A percentile compares a stretch with the other conserved stretches of the same genome.
Conservation (phyloP, 2,329 filamentous ascomycete genomes). For the Diplodia sapinea region DNA sequence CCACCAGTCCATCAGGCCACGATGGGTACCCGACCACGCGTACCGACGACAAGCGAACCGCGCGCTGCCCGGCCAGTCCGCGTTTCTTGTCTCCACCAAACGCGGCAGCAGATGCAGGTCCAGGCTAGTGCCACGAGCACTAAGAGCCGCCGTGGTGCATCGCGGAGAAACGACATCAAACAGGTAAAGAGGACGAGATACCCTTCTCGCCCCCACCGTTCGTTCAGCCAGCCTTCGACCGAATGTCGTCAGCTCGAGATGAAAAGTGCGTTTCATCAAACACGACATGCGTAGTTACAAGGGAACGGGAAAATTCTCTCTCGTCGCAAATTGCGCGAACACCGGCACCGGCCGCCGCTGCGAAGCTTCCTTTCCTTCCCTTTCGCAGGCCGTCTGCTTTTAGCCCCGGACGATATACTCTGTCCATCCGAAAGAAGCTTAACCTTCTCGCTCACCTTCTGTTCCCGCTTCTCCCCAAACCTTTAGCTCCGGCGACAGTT, state of each 20-base stretch:
- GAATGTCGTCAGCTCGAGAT: no score
- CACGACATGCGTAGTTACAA: no score
- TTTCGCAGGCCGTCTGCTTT: no score
- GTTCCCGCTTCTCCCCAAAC: no score
- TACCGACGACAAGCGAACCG: neutral
- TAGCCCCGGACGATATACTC: no score
- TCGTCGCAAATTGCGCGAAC: neutral
- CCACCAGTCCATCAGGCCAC: neutral
- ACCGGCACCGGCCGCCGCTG: neutral
- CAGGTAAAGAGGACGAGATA: neutral
- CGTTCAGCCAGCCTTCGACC: neutral
- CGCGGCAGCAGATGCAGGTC: neutral
- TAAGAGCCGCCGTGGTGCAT: neutral
- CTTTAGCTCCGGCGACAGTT: no score
- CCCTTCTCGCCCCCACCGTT: neutral
- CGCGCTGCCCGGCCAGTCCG: neutral
- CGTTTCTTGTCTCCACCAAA: neutral
- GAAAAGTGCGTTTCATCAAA: no score
- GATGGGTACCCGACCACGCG: neutral
- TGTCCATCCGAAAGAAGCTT: no score
- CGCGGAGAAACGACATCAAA: neutral
- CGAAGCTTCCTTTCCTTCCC: no score
- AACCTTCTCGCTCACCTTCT: no score
- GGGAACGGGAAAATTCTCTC: no score
- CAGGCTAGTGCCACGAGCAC: neutral